Base-by-base conservation (phyloP, 768 basidiomycete species). In the Kwoniella botswanensis region DNA sequence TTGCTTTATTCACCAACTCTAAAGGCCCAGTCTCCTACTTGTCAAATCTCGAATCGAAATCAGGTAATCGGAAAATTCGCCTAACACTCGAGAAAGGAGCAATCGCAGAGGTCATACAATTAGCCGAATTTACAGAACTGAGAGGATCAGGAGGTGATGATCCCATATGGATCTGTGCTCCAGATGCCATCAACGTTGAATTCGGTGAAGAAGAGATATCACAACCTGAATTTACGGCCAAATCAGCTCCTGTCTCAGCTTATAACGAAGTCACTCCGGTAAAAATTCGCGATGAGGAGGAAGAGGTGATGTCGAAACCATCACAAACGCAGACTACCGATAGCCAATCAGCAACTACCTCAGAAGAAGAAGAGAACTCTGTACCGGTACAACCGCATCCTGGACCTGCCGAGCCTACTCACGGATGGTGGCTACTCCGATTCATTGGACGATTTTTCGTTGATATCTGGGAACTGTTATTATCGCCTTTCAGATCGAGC, bases 91-190 rank as follows among this genome's bases (percentile, higher is more conserved):
- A 58, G 12, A n/a, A 54, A 11, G 71, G 71, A 1, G 46, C 63
- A 6, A 44, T 58, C 22, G 67, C 66, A 12, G 63, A 73, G 18
- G 52, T 66, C 21, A 13, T 73, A 17, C 66, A 58, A 9, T 24
- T 73, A 13, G 55, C 67, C 18, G 58, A 66, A 35, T 71, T 76
- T 35, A 50, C 56, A 43, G 59, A 69, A 22, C 15, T 76, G 21
- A 42, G 69, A n/a, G 65, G 56, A 26, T 52, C 72, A 9, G 69
- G 66, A 12, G 22, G n/a, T 22, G 58, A 44, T 17, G 70, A 68
- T 29, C 57, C 71, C 4, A 63, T 76, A 52, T 73, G 71, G 71
- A 71, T 76, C 3, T 73, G 69, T 46, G 67, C 70, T 1, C 74
- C 74, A 6, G 29, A 29, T 22, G 65, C 74, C 5, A 44, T 26